A percentile compares a stretch with the other conserved stretches of the same genome.
Conservation (phyloP, 2,329 filamentous ascomycete species). For the Zymoseptoria brevis region DNA sequence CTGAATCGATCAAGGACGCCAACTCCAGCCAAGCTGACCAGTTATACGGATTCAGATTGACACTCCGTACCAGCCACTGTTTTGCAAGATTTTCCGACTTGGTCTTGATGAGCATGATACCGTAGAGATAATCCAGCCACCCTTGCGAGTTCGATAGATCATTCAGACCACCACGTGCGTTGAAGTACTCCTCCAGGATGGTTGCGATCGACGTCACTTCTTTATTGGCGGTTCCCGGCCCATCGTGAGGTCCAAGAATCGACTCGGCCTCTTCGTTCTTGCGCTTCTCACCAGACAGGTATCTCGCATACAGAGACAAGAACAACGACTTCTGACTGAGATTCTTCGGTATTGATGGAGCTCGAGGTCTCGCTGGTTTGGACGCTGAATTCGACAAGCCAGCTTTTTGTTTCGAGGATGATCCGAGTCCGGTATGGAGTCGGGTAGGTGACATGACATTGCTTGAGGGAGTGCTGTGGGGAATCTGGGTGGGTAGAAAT, state of each 20-base stretch:
- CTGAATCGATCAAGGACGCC: conserved; percentile 65
- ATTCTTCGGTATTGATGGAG: conserved; percentile 21
- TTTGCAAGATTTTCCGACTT: conserved; percentile 83
- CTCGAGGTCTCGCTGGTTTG: conserved; percentile 31
- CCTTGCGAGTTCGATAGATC: conserved; percentile 50
- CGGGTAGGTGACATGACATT: conserved; percentile 37
- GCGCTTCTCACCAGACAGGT: conserved; percentile 87
- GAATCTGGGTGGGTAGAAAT: conserved; percentile 62
- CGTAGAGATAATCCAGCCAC: conserved; percentile 93
- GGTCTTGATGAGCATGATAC: conserved; percentile 79
- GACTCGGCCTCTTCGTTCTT: conserved; percentile 96
- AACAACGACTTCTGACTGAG: conserved; percentile 90
- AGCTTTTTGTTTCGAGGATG: conserved; percentile 3
- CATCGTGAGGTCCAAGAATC: conserved; percentile 88
- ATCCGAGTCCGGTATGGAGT: conserved; percentile 34
- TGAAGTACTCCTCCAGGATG: conserved; percentile 74
- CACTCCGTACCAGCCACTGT: conserved; percentile 78
- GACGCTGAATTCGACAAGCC: conserved; percentile 12
- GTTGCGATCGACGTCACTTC: conserved; percentile 69
- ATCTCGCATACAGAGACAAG: conserved; percentile 83
- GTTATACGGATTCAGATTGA: conserved; percentile 86
- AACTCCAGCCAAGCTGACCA: conserved; percentile 97
- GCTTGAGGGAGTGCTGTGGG: conserved; percentile 33
- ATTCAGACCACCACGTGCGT: conserved; percentile 43
- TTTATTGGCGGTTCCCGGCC: conserved; percentile 75